Base-by-base conservation (phyloP, 1,284 basidiomycete genomes). In the Meira miltonrushii region DNA sequence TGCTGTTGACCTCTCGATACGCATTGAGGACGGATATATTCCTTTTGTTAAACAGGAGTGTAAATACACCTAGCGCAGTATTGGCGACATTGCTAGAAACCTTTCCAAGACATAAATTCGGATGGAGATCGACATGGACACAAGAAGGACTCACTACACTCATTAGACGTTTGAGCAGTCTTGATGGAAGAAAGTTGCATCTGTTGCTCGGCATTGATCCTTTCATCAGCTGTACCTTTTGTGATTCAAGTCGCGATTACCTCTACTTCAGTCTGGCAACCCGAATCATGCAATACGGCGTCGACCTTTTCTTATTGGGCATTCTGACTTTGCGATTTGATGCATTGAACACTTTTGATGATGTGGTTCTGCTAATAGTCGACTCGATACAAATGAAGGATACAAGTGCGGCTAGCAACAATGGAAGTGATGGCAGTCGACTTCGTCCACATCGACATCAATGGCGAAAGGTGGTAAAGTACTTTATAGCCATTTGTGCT, bases 131-230 rank as follows among this genome's bases (percentile, higher is more conserved):
- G n/a, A 33, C 17, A 19, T 53, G 50, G 50, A 33, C 21, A 5
- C 21, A 53, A 25, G 50, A 53, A 39, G 50, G 50, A 13, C 25
- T 54, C 2, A 49, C 51, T 10, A 52, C 44, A 21, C 57, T 58
- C n/a, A 39, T 58, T 44, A 37, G 57, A 23, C 33, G 57, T 2
- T 37, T 58, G 17, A 58, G 50, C 23, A 43, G 38, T 23, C 54
- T 17, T 39, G 57, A 58, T 19, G 57, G 57, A 10, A 47, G 57
- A 17, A 50, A 51, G 38, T 46, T 58, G 13, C 51, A 58, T 15
- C 49, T 58, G 10, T 23, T 33, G 8, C 41, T 58, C 15, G 57
- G 57, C 12, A 52, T 40, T 10, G 48, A 40, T 21, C 57, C 57
- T 9, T 44, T 58, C 8, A 47, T 58, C 15, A 39, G 44, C 28